These are phyloP conservation scores for Cyclotella cryptica DNA, from an alignment of 108 stramenopile genomes.

Conservation along the genomic window DNA sequence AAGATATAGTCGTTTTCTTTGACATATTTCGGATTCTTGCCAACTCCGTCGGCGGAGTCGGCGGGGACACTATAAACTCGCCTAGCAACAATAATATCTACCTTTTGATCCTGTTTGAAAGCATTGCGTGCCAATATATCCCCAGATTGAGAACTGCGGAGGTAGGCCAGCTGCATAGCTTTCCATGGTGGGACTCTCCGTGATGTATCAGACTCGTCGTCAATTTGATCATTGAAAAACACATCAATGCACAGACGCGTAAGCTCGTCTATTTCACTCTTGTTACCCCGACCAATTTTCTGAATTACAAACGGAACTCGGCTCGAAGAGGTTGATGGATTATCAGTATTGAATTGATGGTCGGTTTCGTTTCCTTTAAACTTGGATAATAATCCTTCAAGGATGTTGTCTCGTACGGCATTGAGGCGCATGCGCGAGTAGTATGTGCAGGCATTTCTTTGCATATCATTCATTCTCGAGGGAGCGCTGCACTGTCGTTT, in stretches of 20 bases:
- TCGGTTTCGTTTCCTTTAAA: constrained; percentile 2
- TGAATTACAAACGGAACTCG: constrained; percentile 61
- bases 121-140: constrained; percentile 37
- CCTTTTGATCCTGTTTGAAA: constrained; percentile 45
- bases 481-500: too few species aligned
- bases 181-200: constrained; percentile 39
- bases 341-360: neutral
- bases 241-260: constrained; percentile 71
- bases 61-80: constrained; percentile 44
- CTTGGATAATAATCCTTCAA: neutral
- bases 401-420: neutral
- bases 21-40: neutral
- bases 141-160: constrained; percentile 49
- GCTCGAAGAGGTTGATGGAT: neutral
- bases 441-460: neutral
- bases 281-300: constrained; percentile 49
- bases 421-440: neutral
- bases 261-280: constrained; percentile 54
- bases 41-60: neutral
- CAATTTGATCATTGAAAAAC: constrained; percentile 70
- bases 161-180: constrained; percentile 46
- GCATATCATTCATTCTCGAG: neutral
- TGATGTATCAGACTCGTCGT: constrained; percentile 20
- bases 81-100: constrained; percentile 67
- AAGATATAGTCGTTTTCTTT: constrained; percentile 19